These are phyloP conservation scores for Naganishia friedmannii DNA, from an alignment of 768 basidiomycete genomes.

Conservation along the genomic window DNA sequence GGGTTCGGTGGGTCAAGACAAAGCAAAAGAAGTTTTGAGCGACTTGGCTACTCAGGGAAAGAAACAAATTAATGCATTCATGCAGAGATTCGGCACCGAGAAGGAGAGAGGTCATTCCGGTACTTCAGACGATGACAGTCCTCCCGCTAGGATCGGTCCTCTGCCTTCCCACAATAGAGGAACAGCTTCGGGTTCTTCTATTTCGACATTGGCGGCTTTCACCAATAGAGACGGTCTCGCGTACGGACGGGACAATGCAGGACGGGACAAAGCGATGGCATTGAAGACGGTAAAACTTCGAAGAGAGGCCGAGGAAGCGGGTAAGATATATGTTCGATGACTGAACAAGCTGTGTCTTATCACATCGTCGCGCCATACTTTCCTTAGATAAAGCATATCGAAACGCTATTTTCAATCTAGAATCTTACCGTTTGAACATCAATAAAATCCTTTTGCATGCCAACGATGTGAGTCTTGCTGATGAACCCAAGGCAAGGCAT, in stretches of 20 bases:
- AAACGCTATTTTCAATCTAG: conserved; percentile 85
- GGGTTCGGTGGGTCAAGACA: conserved; percentile 61
- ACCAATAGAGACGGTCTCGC: conserved; percentile 26
- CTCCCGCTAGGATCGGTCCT: conserved; percentile 13
- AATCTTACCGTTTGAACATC: conserved; percentile 76
- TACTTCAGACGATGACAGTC: conserved; percentile 48
- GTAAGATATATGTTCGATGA: conserved; percentile 51
- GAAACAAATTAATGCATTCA: conserved; percentile 78
- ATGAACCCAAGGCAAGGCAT: not conserved
- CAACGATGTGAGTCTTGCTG: conserved; percentile 62
- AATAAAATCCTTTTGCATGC: conserved; percentile 79
- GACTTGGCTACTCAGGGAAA: conserved; percentile 89
- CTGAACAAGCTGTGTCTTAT: not conserved
- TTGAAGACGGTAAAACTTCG: conserved; percentile 76
- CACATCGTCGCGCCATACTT: not conserved
- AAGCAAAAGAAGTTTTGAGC: conserved; percentile 58
- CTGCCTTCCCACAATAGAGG: not conserved
- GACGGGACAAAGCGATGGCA: conserved; percentile 60
- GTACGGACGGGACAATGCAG: conserved; percentile 29
- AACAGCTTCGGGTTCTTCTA: not conserved
- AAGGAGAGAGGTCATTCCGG: conserved; percentile 32
- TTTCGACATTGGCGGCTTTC: conserved; percentile 15
- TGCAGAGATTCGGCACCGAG: conserved; percentile 66
- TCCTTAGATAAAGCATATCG: conserved; percentile 79
- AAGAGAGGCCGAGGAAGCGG: conserved; percentile 86